These are phyloP conservation scores for Halophytophthora batemanensis DNA, from an alignment of 352 stramenopile species.

Conservation along the genomic window DNA sequence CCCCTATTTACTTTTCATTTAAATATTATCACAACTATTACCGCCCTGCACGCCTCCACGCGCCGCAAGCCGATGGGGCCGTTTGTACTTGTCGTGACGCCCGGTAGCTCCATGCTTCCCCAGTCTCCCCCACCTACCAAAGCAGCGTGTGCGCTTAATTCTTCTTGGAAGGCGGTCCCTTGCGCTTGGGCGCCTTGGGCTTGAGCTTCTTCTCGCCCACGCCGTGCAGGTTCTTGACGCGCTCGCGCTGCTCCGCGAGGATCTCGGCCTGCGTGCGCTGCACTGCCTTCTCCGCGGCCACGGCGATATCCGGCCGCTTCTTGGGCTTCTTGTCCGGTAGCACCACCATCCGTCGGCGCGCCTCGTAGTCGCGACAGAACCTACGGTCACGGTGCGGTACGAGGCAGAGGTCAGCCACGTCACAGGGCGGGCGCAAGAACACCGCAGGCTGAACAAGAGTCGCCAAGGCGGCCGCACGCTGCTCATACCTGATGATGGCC, in stretches of 20 bases:
- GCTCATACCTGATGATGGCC: constrained; percentile 68
- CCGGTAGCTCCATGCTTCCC: background rate
- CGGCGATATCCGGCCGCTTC: constrained; percentile 75
- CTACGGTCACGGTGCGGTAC: constrained; percentile 8
- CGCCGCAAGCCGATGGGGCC: constrained; percentile 2
- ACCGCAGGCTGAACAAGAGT: background rate
- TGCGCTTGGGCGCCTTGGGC: constrained; percentile 63
- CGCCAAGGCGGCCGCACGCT: no score
- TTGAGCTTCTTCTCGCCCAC: constrained; percentile 66
- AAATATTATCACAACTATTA: constrained; percentile 64
- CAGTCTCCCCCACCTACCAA: no score
- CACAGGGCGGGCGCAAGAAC: background rate
- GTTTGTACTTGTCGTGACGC: background rate
- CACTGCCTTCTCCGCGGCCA: constrained; percentile 48
- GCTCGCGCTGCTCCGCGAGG: constrained; percentile 66
- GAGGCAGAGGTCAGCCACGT: background rate
- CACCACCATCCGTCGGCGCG: constrained; percentile 51
- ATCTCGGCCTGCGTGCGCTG: constrained; percentile 80
- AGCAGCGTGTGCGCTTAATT: constrained; percentile 9
- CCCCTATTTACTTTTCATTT: constrained; percentile 85
- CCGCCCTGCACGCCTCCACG: constrained; percentile 1
- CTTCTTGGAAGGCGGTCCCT: constrained; percentile 53
- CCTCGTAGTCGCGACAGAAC: constrained; percentile 54
- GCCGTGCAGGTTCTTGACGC: constrained; percentile 56
- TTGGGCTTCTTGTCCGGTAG: constrained; percentile 65